Evolutionary conservation across 208 protist species (phyloP), one percentile per base, ranked within the genome.

Genomic region (Acanthamoeba polyphaga): DNA sequence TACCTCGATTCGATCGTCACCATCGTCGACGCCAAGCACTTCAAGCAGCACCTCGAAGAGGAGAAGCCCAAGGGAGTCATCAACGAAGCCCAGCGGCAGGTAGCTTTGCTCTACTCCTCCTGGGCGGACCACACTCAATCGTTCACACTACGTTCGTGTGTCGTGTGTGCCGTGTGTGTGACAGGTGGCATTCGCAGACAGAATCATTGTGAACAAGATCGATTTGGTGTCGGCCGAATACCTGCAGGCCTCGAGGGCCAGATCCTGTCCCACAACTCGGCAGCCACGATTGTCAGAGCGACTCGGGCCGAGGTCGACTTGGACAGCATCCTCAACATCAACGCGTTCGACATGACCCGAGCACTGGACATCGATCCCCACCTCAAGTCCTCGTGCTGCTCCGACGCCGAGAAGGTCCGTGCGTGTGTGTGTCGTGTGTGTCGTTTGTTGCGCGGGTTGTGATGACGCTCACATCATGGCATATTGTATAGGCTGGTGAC

Each of bases 131-230:
- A 38, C 38, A 38, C 1, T 38, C 38, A 3, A 3, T 38, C 38
- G 38, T 38, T 38, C 38, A 38, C 38, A 38, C 38, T 38, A 38
- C 3, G 38, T 3, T 38, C 38, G 38, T 38, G 38, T 38, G 38
- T n/a, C n/a, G n/a, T n/a, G 58, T 80, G 17, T 70, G 46, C n/a
- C 84, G 46, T 43, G 22, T 64, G n/a, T 60, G n/a, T 49, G 9
- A 96, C 95, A 96, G 68, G 95, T 97, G 55, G 96, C 96, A n/a
- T 96, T 95, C 94, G 96, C 92, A 0, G 96, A 97, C 90, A 43
- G 94, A 19, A 95, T 97, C 58, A 43, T 97, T 22, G 38, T 97
- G 17, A 97, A 97, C 76, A 97, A 97, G 38, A 84, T 87, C n/a
- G 96, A 97, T 80, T 68, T 97, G 62, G 70, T 97, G 7, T 32